These are phyloP conservation scores for Thielaviopsis musarum DNA, from an alignment of 2,329 filamentous ascomycete species.

Conservation along the genomic window DNA sequence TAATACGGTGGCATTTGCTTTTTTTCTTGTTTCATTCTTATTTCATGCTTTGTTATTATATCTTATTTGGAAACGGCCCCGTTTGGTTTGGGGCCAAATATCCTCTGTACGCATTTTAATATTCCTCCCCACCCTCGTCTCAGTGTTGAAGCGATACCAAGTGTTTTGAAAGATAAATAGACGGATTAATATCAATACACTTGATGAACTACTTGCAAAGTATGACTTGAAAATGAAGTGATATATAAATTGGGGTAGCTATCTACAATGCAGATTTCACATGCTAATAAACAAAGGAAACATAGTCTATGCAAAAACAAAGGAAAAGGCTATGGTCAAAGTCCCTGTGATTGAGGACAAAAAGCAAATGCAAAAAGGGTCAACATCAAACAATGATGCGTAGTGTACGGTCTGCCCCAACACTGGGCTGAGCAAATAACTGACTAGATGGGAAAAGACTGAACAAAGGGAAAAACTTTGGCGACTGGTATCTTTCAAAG, in stretches of 20 bases:
- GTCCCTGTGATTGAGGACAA: background rate
- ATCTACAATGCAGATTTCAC: background rate
- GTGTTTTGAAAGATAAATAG: background rate
- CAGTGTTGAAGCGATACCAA: background rate
- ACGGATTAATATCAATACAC: background rate
- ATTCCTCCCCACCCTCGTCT: background rate
- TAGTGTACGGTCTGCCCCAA: too few species aligned
- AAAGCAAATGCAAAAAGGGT: background rate
- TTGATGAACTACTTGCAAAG: background rate
- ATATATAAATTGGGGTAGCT: background rate
- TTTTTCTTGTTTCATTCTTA: background rate
- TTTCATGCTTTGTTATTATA: background rate
- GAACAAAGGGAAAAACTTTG: too few species aligned
- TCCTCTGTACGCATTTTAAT: background rate
- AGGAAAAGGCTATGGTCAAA: background rate
- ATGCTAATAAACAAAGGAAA: background rate
- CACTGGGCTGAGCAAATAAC: too few species aligned
- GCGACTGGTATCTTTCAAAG: background rate
- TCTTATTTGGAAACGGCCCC: background rate
- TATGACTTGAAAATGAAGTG: background rate
- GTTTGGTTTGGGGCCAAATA: background rate
- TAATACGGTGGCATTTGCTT: background rate
- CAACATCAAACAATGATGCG: background rate
- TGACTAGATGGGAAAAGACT: too few species aligned
- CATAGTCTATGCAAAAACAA: background rate